Percentiles rank a stretch among this genome's conserved stretches.
These are phyloP conservation scores for Russula lepida DNA, from an alignment of 768 basidiomycete genomes.

Conservation along the genomic window DNA sequence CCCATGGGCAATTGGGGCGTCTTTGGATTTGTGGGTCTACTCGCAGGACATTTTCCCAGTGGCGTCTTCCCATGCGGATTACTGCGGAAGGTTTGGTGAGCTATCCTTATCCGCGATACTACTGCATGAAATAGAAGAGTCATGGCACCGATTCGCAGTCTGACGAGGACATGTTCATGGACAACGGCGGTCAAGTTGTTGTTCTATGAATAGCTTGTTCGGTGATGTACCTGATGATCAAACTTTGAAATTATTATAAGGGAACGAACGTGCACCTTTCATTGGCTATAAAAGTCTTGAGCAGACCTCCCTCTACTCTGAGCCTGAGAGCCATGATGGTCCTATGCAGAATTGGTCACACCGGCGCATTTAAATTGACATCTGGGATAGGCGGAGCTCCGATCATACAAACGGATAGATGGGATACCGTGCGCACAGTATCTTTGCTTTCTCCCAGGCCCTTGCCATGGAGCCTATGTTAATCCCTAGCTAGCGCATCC, in stretches of 20 bases:
- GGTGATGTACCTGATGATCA: slow-evolving; percentile 34
- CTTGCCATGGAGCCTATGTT: neutral
- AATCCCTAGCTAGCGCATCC: neutral
- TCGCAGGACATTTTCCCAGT: neutral
- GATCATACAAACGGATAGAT: slow-evolving; percentile 30
- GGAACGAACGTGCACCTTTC: neutral
- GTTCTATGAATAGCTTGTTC: slow-evolving; percentile 35
- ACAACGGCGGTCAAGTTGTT: slow-evolving; percentile 31
- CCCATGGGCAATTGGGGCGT: neutral
- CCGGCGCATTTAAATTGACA: neutral
- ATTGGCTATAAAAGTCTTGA: slow-evolving; percentile 31
- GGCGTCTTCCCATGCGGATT: neutral
- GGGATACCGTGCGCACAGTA: slow-evolving; percentile 26
- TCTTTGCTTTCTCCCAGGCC: neutral
- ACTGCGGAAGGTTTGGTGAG: neutral
- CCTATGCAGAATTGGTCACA: neutral
- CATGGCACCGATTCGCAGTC: slow-evolving; percentile 27
- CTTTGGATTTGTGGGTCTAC: neutral
- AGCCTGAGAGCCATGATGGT: slow-evolving; percentile 53
- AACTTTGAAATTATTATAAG: neutral
- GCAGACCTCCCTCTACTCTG: slow-evolving; percentile 51
- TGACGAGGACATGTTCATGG: slow-evolving; percentile 30
- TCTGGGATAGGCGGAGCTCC: slow-evolving; percentile 30
- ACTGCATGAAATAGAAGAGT: slow-evolving; percentile 18
- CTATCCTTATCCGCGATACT: neutral